Conservation (phyloP, 2,329 filamentous ascomycete genomes). For the Scedosporium apiospermum region DNA sequence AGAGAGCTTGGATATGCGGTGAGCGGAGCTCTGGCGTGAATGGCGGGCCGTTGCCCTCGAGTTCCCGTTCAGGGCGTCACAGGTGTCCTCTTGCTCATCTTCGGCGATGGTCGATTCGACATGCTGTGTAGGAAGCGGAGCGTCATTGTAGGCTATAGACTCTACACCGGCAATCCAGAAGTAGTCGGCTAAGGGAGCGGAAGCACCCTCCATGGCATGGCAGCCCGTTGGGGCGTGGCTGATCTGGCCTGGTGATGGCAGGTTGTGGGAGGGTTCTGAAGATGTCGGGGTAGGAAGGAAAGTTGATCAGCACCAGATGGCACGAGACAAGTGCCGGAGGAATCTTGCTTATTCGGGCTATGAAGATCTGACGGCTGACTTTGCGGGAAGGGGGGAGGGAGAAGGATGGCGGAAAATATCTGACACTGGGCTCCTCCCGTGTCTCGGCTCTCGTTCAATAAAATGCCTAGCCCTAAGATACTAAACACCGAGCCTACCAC, state of each 20-base stretch:
- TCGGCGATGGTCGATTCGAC: slow-evolving; percentile 53
- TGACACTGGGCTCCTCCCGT: not conserved
- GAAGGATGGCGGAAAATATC: not conserved
- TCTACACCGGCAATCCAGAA: slow-evolving; percentile 69
- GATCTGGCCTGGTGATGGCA: not conserved
- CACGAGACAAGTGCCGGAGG: not conserved
- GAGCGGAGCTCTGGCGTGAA: slow-evolving; percentile 51
- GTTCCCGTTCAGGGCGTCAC: slow-evolving; percentile 19
- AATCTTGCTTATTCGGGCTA: not conserved
- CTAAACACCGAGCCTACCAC: not conserved
- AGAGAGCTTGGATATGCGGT: slow-evolving; percentile 46
- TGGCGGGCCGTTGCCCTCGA: slow-evolving; percentile 38
- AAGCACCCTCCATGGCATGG: slow-evolving; percentile 45
- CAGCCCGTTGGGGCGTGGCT: not conserved
- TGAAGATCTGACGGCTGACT: not conserved
- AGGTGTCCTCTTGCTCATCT: slow-evolving; percentile 45
- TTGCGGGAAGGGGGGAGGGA: not conserved
- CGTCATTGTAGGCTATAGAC: slow-evolving; percentile 54
- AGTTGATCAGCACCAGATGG: not conserved
- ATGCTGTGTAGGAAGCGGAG: slow-evolving; percentile 17
- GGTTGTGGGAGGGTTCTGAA: no score
- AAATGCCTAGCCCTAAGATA: not conserved
- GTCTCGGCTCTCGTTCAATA: not conserved
- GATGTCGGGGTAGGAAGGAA: not conserved
- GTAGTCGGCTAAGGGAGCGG: slow-evolving; percentile 61